Percentiles rank a stretch among this genome's conserved stretches.
phyloP scores from a whole-genome alignment of 805 yeast species.

The Candida suzukii region DNA sequence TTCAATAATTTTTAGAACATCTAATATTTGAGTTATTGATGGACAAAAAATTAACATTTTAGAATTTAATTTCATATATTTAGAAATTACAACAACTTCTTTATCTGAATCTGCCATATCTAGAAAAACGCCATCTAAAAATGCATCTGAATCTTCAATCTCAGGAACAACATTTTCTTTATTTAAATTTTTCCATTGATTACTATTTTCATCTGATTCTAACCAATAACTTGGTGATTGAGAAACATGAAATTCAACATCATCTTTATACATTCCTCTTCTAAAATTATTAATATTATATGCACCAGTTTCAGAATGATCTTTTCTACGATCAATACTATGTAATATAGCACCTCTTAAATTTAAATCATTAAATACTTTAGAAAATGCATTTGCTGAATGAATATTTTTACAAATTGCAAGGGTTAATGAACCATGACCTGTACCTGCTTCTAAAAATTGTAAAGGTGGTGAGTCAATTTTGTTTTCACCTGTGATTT shows the following conservation, averaged over 20 bases:
- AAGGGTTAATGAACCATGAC: constrained; percentile 44
- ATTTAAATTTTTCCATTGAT: constrained; percentile 12
- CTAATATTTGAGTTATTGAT: constrained; percentile 40
- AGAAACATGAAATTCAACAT: constrained; percentile 37
- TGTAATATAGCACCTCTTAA: constrained; percentile 39
- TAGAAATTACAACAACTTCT: constrained; percentile 27
- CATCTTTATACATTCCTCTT: constrained; percentile 35
- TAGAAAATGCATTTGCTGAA: constrained; percentile 33
- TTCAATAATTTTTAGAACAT: constrained; percentile 26
- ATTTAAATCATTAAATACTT: constrained; percentile 8
- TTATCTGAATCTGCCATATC: constrained; percentile 38
- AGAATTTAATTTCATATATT: constrained; percentile 31
- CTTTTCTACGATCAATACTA: constrained; percentile 32
- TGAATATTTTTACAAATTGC: constrained; percentile 36
- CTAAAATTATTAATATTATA: constrained; percentile 31
- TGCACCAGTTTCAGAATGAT: constrained; percentile 36
- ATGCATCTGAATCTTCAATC: constrained; percentile 20
- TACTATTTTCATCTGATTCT: constrained; percentile 11
- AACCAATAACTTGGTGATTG: constrained; percentile 38
- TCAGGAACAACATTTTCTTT: constrained; percentile 7
- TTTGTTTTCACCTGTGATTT: neutral
- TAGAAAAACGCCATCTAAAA: constrained; percentile 36
- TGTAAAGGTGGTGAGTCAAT: constrained; percentile 25
- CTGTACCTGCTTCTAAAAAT: constrained; percentile 47
- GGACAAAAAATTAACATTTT: constrained; percentile 41